Conservation (phyloP, 345 rosid species). For the Mallotus nudiflorus region DNA sequence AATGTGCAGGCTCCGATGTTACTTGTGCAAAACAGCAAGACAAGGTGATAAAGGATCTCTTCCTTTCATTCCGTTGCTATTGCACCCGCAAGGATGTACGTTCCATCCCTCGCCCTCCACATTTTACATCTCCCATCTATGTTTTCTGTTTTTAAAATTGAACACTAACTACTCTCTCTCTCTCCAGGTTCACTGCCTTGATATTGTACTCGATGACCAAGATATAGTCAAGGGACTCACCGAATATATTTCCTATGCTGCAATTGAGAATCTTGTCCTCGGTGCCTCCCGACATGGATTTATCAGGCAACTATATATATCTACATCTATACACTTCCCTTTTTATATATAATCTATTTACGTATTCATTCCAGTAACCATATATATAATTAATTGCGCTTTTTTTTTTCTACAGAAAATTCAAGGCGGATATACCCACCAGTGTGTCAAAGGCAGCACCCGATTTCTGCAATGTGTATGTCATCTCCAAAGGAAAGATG, state of each 20-base stretch:
- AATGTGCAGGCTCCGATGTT: too few relatives aligned
- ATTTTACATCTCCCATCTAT: too few relatives aligned
- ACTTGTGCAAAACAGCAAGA: slow-evolving; percentile 40
- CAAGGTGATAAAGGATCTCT: slow-evolving; percentile 55
- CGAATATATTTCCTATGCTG: slow-evolving; percentile 67
- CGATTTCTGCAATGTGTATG: slow-evolving; percentile 80
- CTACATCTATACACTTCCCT: too few relatives aligned
- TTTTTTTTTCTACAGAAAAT: slow-evolving; percentile 49
- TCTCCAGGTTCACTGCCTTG: slow-evolving; percentile 66
- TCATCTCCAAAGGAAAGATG: slow-evolving; percentile 74
- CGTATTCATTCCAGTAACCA: too few relatives aligned
- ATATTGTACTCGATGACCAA: slow-evolving; percentile 59
- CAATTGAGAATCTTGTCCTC: slow-evolving; percentile 74
- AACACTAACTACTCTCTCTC: too few relatives aligned
- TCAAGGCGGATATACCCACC: slow-evolving; percentile 68
- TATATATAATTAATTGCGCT: background rate
- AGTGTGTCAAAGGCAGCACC: slow-evolving; percentile 62
- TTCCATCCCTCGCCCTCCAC: background rate
- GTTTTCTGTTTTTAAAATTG: too few relatives aligned
- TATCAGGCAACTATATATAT: slow-evolving; percentile 72
- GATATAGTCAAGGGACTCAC: slow-evolving; percentile 67
- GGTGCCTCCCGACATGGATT: slow-evolving; percentile 79
- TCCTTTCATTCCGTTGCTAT: slow-evolving; percentile 79
- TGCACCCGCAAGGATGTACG: slow-evolving; percentile 85
- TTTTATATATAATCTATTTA: too few relatives aligned